Evolutionary conservation across 148 eudicot species (phyloP), one percentile per base, ranked within the genome.

Genomic region (Persicaria tinctoria): DNA sequence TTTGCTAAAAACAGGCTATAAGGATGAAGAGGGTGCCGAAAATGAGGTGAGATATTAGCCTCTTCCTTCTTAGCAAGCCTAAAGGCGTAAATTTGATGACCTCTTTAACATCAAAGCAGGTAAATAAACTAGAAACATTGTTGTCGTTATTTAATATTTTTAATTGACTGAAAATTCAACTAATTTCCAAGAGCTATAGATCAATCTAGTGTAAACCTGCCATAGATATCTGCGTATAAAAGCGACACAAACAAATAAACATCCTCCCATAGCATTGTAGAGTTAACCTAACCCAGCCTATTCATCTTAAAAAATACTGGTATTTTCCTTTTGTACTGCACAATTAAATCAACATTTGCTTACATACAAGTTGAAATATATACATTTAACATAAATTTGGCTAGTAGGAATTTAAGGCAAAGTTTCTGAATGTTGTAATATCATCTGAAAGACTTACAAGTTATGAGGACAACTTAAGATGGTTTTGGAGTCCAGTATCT

Each of bases 1-100:
- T 68, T 83, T 94, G 83, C 96, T 94, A 27, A 94, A 94, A 89
- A 94, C 96, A 70, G 98, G 97, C 50, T 94, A 91, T 75, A 90
- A 83, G 80, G 98, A 94, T 62, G 98, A 94, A 79, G 98, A 94
- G 79, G 98, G 98, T 73, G 96, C 98, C 0, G 98, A 94, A 69
- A 94, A 91, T 83, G 98, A 94, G 98, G 98, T 93, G 76, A 74
- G 46, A 73, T 46, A 32, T 41, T 18, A 74, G 0, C 48, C 6
- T 55, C 51, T 46, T 41, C 23, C 69, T 18, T 41, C 7, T 32
- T 46, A 47, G n/a, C 51, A 59, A 41, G 20, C 14, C 38, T 20
- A 51, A 12, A 6, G 45, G 16, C 20, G 5, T 23, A 20, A 4
- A 53, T 54, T 27, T 73, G 32, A 73, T 71, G 51, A 27, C 16